Base-by-base conservation (phyloP, 768 basidiomycete genomes). In the Auriscalpium vulgare region DNA sequence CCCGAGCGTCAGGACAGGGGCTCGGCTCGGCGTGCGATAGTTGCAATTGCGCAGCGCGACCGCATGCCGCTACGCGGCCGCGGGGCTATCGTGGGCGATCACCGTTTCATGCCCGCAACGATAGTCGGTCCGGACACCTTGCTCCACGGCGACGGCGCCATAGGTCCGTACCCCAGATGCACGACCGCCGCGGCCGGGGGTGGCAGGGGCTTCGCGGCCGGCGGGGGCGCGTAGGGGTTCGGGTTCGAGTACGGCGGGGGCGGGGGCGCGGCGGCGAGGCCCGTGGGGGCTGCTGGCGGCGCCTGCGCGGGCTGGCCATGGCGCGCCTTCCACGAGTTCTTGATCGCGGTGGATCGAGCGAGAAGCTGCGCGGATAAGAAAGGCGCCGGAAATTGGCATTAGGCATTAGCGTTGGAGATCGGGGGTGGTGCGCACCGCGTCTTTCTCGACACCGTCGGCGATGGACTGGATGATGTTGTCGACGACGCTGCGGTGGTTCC, bases 401-500 rank as follows among this genome's bases (percentile, higher is more conserved):
- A 17, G 40, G 17, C 38, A 37, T 19, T 16, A 43, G 47, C 11
- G 23, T 34, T 21, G 37, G 8, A 23, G 8, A 17, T 11, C 19
- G 47, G 23, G 29, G 29, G 16, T 36, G 21, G 38, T 19, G 74
- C 86, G 66, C 64, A 97, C 95, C 61, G 76, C 76, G 43, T 91
- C 83, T 65, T 89, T 88, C 66, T 95, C 92, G 40, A 98, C 92
- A 10, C 97, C 97, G 68, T 98, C 95, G 46, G 82, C 80, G 59
- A 99, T 98, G 62, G 87, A 95, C 62, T 85, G 78, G 52, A 98
- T 82, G 64, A 99, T 92, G 60, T 87, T 90, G 55, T 90, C 83
- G 48, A 97, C 92, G 54, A 93, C 83, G 35, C 72, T 79, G 57
- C 78, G 80, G 69, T 91, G 92, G 69, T 99, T 99, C 14, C 93